phyloP scores from a whole-genome alignment of 2,329 filamentous ascomycete genomes.

The Botrytis elliptica region DNA sequence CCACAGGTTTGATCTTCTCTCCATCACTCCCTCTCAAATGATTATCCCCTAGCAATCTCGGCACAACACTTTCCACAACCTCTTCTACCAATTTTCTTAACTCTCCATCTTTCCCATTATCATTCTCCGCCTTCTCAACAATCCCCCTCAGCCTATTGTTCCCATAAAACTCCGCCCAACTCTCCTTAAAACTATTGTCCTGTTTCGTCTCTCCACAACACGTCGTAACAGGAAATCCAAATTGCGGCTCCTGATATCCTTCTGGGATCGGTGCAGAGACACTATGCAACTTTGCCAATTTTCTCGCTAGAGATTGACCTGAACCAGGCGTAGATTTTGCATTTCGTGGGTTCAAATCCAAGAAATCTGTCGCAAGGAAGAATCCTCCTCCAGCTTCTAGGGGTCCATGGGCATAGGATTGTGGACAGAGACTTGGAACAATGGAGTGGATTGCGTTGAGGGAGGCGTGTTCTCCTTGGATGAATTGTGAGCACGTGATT shows the following conservation, averaged over 20 bases:
- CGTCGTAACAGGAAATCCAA: slow-evolving; percentile 81
- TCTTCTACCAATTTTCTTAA: slow-evolving; percentile 63
- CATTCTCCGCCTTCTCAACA: slow-evolving; percentile 53
- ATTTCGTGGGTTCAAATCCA: slow-evolving; percentile 55
- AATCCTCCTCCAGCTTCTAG: slow-evolving; percentile 44
- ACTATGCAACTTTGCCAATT: slow-evolving; percentile 76
- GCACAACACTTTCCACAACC: slow-evolving; percentile 66
- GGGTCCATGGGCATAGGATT: slow-evolving; percentile 68
- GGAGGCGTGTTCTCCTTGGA: slow-evolving; percentile 74
- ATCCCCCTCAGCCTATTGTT: slow-evolving; percentile 71
- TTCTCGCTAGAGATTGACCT: slow-evolving; percentile 60
- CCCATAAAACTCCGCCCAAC: slow-evolving; percentile 85
- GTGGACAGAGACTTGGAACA: slow-evolving; percentile 74
- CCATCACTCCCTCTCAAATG: slow-evolving; percentile 54
- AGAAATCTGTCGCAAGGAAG: slow-evolving; percentile 75
- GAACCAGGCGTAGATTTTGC: slow-evolving; percentile 39
- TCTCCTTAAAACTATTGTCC: slow-evolving; percentile 68
- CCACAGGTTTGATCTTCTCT: slow-evolving; percentile 67
- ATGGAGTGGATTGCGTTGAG: slow-evolving; percentile 74
- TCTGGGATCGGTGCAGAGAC: slow-evolving; percentile 67
- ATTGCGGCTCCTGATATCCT: slow-evolving; percentile 60
- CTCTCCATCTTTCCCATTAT: slow-evolving; percentile 63
- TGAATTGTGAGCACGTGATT: slow-evolving; percentile 23
- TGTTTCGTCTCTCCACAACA: slow-evolving; percentile 86
- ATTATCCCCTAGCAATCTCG: slow-evolving; percentile 68